Conservation (phyloP, 164 flowering plant genomes). For the Stephania japonica region DNA sequence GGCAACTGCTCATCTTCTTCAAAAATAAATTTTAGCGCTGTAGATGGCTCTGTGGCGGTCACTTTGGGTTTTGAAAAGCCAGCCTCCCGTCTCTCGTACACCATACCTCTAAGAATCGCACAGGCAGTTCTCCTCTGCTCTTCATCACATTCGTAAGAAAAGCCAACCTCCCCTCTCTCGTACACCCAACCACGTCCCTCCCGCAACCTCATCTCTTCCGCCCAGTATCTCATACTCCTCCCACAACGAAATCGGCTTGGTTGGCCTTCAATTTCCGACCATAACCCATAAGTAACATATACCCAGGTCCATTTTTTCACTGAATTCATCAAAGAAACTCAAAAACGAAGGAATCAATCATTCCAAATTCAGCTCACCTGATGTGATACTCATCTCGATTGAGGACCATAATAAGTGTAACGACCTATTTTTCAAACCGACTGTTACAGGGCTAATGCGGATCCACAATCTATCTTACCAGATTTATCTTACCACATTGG, state of each 20-base stretch:
- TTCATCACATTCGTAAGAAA: constrained; percentile 69
- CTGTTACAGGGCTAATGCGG: no score
- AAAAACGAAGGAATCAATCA: neutral
- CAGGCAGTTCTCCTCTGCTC: constrained; percentile 70
- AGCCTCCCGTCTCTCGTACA: no score
- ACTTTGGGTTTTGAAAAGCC: no score
- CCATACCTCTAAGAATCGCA: constrained; percentile 64
- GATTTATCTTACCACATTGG: no score
- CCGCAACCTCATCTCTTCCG: constrained; percentile 70
- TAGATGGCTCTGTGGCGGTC: no score
- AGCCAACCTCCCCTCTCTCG: constrained; percentile 51
- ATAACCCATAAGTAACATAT: neutral
- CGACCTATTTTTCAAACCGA: no score
- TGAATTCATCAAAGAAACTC: neutral
- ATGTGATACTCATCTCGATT: constrained; percentile 71
- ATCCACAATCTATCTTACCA: no score
- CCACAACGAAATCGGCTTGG: constrained; percentile 70
- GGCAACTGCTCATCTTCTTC: no score
- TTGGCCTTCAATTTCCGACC: constrained; percentile 38
- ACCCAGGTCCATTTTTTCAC: neutral
- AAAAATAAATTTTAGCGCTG: no score
- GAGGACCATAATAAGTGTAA: constrained; percentile 50
- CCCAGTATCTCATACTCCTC: constrained; percentile 55
- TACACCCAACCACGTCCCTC: constrained; percentile 84
- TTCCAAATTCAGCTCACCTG: constrained; percentile 29